A percentile compares a stretch with the other conserved stretches of the same genome.
Conservation (phyloP, 2,329 filamentous ascomycete genomes). For the Ophiocordyceps camponoti-rufipedis region DNA sequence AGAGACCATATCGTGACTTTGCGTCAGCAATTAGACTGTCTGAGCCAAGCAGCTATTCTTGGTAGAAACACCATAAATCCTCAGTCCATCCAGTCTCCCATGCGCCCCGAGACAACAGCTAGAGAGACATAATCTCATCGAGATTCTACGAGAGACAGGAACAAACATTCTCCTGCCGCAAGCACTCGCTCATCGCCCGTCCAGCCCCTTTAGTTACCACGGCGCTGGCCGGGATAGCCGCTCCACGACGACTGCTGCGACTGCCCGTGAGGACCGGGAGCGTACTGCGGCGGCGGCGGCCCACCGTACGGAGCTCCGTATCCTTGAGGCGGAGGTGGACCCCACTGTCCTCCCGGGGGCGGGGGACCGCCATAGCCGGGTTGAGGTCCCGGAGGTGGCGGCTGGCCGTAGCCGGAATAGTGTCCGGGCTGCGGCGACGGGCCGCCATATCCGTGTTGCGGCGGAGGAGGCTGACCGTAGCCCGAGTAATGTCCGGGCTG, state of each 20-base stretch:
- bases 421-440: slow-evolving; percentile 5
- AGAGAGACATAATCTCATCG: no score
- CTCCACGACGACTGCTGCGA: slow-evolving; percentile 13
- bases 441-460: slow-evolving; percentile 8
- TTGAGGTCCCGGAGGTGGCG: slow-evolving; percentile 2
- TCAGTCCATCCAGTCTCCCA: no score
- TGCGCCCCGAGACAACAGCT: no score
- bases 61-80: no score
- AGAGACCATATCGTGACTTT: no score
- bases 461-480: slow-evolving; percentile 1
- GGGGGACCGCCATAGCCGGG: slow-evolving; percentile 7
- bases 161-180: no score
- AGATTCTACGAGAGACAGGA: no score
- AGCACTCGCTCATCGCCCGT: no score
- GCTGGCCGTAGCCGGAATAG: neutral
- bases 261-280: neutral
- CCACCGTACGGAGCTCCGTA: slow-evolving; percentile 6
- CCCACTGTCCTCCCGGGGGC: slow-evolving; percentile 8
- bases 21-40: no score
- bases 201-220: slow-evolving; percentile 10
- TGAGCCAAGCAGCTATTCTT: no score
- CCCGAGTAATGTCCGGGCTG: slow-evolving; percentile 5
- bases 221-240: slow-evolving; percentile 19
- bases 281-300: neutral
- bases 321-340: slow-evolving; percentile 4